Percentiles rank a stretch among this genome's conserved stretches.
Conservation (phyloP, 2,329 filamentous ascomycete species). For the Claviceps sp. region DNA sequence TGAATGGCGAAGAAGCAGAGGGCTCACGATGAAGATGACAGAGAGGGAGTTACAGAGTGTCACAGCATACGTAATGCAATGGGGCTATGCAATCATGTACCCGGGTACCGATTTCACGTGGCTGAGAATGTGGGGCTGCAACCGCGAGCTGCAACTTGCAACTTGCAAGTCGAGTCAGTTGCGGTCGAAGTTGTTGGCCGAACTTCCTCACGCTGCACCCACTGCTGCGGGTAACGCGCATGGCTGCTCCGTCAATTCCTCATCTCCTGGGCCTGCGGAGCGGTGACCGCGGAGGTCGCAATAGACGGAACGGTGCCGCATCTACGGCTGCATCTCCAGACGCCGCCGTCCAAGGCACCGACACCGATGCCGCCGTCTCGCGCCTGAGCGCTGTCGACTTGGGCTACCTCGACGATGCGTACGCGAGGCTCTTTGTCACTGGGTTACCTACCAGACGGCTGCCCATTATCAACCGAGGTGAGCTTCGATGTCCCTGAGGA, state of each 20-base stretch:
- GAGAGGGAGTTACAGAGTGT: too few relatives aligned
- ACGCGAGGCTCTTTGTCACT: constrained; percentile 56
- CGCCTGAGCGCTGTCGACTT: constrained; percentile 76
- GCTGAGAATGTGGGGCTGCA: too few relatives aligned
- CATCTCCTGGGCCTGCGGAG: constrained; percentile 51
- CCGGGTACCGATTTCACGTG: not conserved
- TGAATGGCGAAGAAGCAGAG: not conserved
- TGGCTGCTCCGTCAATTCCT: constrained; percentile 65
- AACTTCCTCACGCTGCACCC: too few relatives aligned
- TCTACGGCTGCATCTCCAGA: constrained; percentile 41
- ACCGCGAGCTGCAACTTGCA: too few relatives aligned
- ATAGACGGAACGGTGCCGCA: constrained; percentile 17
- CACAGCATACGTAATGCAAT: not conserved
- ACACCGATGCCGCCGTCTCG: constrained; percentile 81
- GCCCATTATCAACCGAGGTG: constrained; percentile 90
- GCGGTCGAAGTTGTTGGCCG: too few relatives aligned
- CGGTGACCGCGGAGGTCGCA: constrained; percentile 21
- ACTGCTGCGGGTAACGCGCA: constrained; percentile 17
- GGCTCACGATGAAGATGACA: not conserved
- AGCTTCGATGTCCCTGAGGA: constrained; percentile 9
- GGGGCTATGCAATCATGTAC: not conserved
- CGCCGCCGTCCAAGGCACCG: constrained; percentile 70
- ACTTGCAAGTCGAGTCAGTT: too few relatives aligned
- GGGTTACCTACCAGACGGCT: constrained; percentile 48
- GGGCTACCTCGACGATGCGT: constrained; percentile 75